A percentile compares a stretch with the other conserved stretches of the same genome.
These are phyloP conservation scores for Pseudogymnoascus destructans DNA, from an alignment of 2,329 filamentous ascomycete species.

Conservation along the genomic window DNA sequence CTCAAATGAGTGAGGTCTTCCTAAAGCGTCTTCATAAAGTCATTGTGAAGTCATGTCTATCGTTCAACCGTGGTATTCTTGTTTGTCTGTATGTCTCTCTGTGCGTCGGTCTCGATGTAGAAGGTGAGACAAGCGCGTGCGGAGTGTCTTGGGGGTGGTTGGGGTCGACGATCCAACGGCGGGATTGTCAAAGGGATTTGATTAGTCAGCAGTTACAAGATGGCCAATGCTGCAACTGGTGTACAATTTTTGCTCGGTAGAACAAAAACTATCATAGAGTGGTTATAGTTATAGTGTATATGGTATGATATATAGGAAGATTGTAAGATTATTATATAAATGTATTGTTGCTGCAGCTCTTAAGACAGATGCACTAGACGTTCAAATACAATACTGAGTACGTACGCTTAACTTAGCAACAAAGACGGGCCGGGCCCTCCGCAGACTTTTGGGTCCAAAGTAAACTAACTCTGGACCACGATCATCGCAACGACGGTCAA, in stretches of 20 bases:
- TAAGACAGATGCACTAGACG: not conserved
- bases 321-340: not conserved
- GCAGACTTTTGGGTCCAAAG: constrained; percentile 4
- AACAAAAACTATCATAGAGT: not conserved
- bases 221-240: not conserved
- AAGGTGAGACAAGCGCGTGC: constrained; percentile 7
- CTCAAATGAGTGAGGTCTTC: constrained; percentile 6
- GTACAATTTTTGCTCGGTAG: not conserved
- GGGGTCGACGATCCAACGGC: not conserved
- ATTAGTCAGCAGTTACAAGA: not conserved
- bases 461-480: not conserved
- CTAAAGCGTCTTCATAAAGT: constrained; percentile 8
- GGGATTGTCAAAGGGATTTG: not conserved
- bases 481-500: not conserved
- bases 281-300: not conserved
- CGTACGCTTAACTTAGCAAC: constrained; percentile 1
- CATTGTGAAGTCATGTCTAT: constrained; percentile 6
- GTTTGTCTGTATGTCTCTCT: constrained; percentile 7
- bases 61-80: constrained; percentile 2
- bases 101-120: constrained; percentile 6
- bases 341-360: not conserved
- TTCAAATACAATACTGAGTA: not conserved
- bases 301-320: not conserved
- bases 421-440: constrained; percentile 7
- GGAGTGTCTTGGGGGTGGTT: not conserved